phyloP scores from a whole-genome alignment of 1,284 basidiomycete species.

The Cystobasidium pallidum region DNA sequence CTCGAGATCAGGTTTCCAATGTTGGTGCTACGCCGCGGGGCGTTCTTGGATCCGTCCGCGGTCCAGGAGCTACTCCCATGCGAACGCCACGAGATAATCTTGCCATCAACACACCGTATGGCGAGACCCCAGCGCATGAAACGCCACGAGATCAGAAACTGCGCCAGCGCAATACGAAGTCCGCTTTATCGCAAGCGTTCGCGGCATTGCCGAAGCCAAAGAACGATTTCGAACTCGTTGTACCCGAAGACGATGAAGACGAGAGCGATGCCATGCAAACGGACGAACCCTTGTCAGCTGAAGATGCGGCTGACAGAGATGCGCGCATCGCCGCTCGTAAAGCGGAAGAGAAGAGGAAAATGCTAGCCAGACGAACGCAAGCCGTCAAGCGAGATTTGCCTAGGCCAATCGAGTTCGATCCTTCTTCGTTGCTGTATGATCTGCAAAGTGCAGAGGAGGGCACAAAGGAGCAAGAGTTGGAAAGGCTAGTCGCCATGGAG shows the following conservation, averaged over 20 bases:
- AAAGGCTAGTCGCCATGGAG: conserved; percentile 75
- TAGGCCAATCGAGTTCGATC: conserved; percentile 80
- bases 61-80: conserved; percentile 71
- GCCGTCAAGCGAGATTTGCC: conserved; percentile 83
- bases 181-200: conserved; percentile 79
- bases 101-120: conserved; percentile 73
- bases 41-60: conserved; percentile 54
- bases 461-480: conserved; percentile 56
- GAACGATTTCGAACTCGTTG: conserved; percentile 95
- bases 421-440: conserved; percentile 66
- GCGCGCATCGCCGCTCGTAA: conserved; percentile 69
- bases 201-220: conserved; percentile 84
- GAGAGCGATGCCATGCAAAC: conserved; percentile 57
- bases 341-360: conserved; percentile 77
- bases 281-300: conserved; percentile 62
- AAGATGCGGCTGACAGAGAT: conserved; percentile 93
- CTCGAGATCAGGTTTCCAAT: conserved; percentile 63
- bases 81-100: conserved; percentile 92
- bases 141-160: conserved; percentile 76
- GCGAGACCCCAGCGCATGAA: conserved; percentile 59
- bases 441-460: conserved; percentile 64
- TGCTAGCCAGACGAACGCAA: conserved; percentile 77
- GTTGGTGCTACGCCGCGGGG: conserved; percentile 68
- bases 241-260: conserved; percentile 76
- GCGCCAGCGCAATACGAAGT: conserved; percentile 67